Evolutionary conservation across 768 basidiomycete genomes (phyloP), one percentile per base, ranked within the genome.

Genomic region (Infundibulicybe gibba): DNA sequence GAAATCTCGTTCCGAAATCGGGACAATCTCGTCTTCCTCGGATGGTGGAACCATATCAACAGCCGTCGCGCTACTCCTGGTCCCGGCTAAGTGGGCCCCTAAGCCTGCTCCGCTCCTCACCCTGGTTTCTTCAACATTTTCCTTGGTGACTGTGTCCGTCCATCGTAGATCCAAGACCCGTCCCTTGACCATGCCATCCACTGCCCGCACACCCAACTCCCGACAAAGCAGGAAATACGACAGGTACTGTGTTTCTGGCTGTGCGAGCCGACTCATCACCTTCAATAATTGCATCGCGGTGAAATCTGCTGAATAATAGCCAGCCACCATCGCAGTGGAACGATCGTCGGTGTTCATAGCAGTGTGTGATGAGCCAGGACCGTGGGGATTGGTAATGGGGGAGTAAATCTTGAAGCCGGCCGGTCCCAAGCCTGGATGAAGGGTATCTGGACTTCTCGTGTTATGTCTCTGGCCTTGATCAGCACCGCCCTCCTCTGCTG

Each of bases 171-270:
- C 86, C 45, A 90, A 25, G 25, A 92, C 80, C 44, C 83, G 75
- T 1, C 83, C 87, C 50, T 83, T 81, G 40, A 93, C 79, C 87
- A 92, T 87, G 20, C 86, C 89, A 58, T 92, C 90, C 6, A 92
- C 87, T 4, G 87, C 86, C 8, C 80, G 74, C 40, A 87, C 87
- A 3, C 90, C 90, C n/a, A 92, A 66, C 61, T 92, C 88, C 34
- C 87, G 75, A 56, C 89, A 92, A 12, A 92, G 74, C 50, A 83
- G 68, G 63, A 93, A 93, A 62, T 93, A 93, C 2, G 86, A 77
- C 42, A 92, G 69, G 51, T 83, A 80, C 10, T 70, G 75, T 42
- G 80, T 75, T 38, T 77, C 78, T 1, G 77, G 75, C 53, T 82
- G 79, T 21, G 83, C 80, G 48, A 93, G 72, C 42, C 87, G 79